Evolutionary conservation across 2,329 filamentous ascomycete genomes (phyloP).

Genomic region (Beauveria sp.): DNA sequence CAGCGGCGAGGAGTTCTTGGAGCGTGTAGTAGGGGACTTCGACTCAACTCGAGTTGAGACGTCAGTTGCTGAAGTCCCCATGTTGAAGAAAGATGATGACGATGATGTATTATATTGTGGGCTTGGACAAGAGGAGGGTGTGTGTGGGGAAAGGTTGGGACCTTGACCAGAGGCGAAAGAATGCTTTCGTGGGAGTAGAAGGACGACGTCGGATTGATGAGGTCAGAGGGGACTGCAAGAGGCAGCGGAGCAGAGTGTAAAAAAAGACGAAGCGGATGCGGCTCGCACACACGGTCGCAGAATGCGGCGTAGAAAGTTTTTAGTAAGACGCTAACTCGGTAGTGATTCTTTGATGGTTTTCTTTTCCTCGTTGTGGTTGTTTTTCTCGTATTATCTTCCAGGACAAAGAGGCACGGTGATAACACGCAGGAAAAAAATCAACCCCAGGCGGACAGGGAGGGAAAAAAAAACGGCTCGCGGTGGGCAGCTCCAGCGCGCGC

Average conservation of each 20-base stretch:
- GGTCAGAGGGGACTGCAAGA: conserved; percentile 27
- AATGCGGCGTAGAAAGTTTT: background rate
- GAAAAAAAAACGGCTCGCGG: background rate
- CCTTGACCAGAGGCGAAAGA: conserved; percentile 7
- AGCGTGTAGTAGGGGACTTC: conserved; percentile 42
- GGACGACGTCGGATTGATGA: conserved; percentile 26
- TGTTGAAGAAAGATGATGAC: conserved; percentile 27
- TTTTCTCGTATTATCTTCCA: background rate
- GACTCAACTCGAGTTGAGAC: conserved; percentile 33
- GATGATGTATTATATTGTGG: conserved; percentile 37
- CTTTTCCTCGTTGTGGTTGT: background rate
- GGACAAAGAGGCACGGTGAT: background rate
- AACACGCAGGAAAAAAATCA: background rate
- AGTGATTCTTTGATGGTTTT: background rate
- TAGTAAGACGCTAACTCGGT: conserved; percentile 2
- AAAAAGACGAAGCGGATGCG: conserved; percentile 1
- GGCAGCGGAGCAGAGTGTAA: background rate
- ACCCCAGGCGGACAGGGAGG: background rate
- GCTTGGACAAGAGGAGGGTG: conserved; percentile 17
- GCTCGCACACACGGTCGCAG: conserved; percentile 1
- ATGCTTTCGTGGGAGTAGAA: conserved; percentile 14
- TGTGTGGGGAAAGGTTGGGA: conserved; percentile 22
- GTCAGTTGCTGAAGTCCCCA: conserved; percentile 37
- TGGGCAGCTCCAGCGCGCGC: background rate
- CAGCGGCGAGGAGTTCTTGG: conserved; percentile 32